Percentiles rank a stretch among this genome's conserved stretches.
These are phyloP conservation scores for Calonectria multiphialidica DNA, from an alignment of 2,329 filamentous ascomycete genomes.

Conservation along the genomic window DNA sequence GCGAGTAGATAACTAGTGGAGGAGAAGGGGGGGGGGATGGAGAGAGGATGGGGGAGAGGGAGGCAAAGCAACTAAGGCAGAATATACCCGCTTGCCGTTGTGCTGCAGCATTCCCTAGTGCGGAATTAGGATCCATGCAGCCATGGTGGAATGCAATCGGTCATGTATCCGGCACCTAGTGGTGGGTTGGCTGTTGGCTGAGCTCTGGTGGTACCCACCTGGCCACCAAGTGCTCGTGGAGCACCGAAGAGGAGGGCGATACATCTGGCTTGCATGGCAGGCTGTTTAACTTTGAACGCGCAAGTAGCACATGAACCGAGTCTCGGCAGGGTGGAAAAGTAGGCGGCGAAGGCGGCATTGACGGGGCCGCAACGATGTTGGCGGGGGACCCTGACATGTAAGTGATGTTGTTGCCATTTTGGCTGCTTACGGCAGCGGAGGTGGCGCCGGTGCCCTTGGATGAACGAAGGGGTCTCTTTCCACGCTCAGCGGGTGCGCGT, in stretches of 20 bases:
- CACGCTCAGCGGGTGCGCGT: background rate
- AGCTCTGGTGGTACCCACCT: background rate
- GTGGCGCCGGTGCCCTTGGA: background rate
- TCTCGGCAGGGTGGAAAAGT: background rate
- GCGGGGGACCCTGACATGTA: background rate
- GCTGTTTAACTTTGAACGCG: background rate
- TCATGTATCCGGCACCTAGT: conserved; percentile 1
- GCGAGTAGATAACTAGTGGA: background rate
- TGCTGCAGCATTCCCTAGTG: conserved; percentile 4
- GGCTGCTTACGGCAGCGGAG: background rate
- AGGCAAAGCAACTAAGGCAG: background rate
- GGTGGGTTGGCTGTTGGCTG: background rate
- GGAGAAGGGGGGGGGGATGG: background rate
- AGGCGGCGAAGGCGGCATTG: too few relatives aligned
- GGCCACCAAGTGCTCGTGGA: background rate
- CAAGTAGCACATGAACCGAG: background rate
- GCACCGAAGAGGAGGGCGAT: background rate
- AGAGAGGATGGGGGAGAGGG: background rate
- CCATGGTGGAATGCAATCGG: conserved; percentile 8
- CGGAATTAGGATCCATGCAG: background rate
- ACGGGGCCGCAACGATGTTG: background rate
- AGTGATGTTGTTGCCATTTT: background rate
- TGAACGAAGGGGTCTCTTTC: background rate
- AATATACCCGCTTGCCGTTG: background rate
- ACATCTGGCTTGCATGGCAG: background rate